Conservation (phyloP, 1,284 basidiomycete genomes). For the Bjerkandera adusta region DNA sequence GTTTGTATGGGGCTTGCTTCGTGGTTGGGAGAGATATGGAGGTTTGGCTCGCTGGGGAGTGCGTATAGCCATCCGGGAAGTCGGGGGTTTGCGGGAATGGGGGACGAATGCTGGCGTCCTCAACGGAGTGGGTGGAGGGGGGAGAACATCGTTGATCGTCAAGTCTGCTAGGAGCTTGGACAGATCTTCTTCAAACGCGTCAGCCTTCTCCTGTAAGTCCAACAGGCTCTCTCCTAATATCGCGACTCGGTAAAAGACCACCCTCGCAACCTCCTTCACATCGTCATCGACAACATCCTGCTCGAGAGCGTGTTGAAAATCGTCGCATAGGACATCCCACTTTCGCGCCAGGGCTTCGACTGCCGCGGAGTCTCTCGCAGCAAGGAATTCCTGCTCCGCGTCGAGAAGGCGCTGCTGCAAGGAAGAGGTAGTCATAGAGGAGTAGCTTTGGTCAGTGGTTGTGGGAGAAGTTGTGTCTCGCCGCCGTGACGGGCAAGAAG, state of each 20-base stretch:
- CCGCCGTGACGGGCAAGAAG: too few species aligned
- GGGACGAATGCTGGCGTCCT: neutral
- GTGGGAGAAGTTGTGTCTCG: too few species aligned
- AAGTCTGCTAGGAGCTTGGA: neutral
- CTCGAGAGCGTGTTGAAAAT: constrained; percentile 13
- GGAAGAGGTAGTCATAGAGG: too few species aligned
- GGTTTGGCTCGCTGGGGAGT: too few species aligned
- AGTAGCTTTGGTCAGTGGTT: too few species aligned
- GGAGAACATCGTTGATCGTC: neutral
- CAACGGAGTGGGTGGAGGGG: too few species aligned
- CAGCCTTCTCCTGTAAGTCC: constrained; percentile 2
- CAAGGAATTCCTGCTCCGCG: constrained; percentile 21
- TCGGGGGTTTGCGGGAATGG: neutral
- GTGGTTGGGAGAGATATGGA: too few species aligned
- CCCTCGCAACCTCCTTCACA: constrained; percentile 6
- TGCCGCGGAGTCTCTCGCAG: constrained; percentile 14
- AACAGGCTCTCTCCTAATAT: constrained; percentile 1
- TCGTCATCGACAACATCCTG: neutral
- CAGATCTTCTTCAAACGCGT: neutral
- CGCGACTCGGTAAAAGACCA: constrained; percentile 11
- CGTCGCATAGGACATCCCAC: constrained; percentile 12
- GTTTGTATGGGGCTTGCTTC: neutral
- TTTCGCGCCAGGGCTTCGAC: constrained; percentile 14
- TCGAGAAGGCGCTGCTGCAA: constrained; percentile 18
- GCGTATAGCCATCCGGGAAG: neutral